phyloP scores from a whole-genome alignment of 441 rosid genomes.

The Melastoma candidum region DNA sequence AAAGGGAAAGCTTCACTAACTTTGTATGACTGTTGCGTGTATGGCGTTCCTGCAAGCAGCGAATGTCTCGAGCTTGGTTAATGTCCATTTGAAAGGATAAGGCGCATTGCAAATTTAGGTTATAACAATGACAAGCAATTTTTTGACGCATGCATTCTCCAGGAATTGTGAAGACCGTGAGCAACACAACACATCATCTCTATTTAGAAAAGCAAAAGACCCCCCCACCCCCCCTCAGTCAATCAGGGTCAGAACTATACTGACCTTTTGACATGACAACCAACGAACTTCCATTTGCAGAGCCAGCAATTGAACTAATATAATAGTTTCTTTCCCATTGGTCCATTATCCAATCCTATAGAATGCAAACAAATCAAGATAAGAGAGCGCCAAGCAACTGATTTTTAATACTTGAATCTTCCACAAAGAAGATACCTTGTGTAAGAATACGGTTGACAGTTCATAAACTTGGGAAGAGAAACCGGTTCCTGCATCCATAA shows the following conservation, averaged over 20 bases:
- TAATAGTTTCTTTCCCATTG: constrained; percentile 58
- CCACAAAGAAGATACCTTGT: constrained; percentile 22
- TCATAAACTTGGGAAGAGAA: constrained; percentile 46
- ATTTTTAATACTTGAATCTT: neutral
- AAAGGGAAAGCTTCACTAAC: constrained; percentile 49
- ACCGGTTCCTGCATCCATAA: constrained; percentile 56
- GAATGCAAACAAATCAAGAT: neutral
- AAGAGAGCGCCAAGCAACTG: neutral
- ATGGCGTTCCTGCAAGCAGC: constrained; percentile 32
- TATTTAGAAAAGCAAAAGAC: too few relatives aligned
- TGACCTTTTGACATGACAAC: constrained; percentile 57
- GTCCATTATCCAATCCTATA: constrained; percentile 39
- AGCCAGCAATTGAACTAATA: constrained; percentile 45
- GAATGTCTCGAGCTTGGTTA: too few relatives aligned
- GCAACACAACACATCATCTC: too few relatives aligned
- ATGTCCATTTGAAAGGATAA: too few relatives aligned
- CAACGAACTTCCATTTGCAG: constrained; percentile 39
- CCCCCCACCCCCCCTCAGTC: too few relatives aligned
- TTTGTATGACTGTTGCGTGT: constrained; percentile 50
- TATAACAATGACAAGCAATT: too few relatives aligned
- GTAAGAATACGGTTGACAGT: constrained; percentile 28
- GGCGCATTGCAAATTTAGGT: too few relatives aligned
- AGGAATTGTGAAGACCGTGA: too few relatives aligned
- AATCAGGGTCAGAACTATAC: neutral
- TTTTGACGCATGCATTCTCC: too few relatives aligned